Evolutionary conservation across 2,329 filamentous ascomycete genomes (phyloP).

Genomic region (Bimuria novae-zelandiae): DNA sequence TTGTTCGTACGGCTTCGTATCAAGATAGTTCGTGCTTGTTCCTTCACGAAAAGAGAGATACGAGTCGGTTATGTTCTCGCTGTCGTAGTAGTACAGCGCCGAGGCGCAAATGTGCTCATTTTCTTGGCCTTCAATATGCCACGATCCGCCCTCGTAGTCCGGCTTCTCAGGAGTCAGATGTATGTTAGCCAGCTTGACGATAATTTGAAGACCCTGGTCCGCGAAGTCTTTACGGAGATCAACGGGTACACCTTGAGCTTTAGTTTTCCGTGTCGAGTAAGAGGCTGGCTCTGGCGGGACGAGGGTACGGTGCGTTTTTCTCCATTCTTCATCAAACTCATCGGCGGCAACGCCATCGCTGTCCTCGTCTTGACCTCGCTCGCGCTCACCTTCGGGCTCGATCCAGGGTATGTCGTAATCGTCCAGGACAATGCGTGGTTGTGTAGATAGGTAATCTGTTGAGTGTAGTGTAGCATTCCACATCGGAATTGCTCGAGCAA

Average conservation of each 20-base stretch:
- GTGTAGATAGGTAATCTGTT: conserved; percentile 15
- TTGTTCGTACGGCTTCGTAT: conserved; percentile 36
- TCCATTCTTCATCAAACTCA: background rate
- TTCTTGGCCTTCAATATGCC: conserved; percentile 52
- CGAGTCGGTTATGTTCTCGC: background rate
- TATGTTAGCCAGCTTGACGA: conserved; percentile 65
- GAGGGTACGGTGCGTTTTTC: background rate
- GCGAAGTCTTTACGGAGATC: background rate
- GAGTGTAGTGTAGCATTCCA: conserved; percentile 18
- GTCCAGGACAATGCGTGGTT: background rate
- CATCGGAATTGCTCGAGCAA: conserved; percentile 24
- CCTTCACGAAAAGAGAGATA: conserved; percentile 45
- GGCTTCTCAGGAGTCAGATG: conserved; percentile 62
- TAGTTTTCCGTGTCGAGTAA: background rate
- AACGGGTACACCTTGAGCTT: background rate
- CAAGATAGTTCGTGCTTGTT: background rate
- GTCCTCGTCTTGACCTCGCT: background rate
- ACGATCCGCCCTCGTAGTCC: conserved; percentile 56
- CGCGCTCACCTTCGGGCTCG: background rate
- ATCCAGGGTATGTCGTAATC: background rate
- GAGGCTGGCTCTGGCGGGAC: background rate
- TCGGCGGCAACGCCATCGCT: background rate
- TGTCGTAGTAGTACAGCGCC: conserved; percentile 4
- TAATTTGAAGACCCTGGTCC: conserved; percentile 57
- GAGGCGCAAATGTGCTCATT: conserved; percentile 4